phyloP scores from a whole-genome alignment of 2,329 filamentous ascomycete species.

The Pseudocercospora cruenta region DNA sequence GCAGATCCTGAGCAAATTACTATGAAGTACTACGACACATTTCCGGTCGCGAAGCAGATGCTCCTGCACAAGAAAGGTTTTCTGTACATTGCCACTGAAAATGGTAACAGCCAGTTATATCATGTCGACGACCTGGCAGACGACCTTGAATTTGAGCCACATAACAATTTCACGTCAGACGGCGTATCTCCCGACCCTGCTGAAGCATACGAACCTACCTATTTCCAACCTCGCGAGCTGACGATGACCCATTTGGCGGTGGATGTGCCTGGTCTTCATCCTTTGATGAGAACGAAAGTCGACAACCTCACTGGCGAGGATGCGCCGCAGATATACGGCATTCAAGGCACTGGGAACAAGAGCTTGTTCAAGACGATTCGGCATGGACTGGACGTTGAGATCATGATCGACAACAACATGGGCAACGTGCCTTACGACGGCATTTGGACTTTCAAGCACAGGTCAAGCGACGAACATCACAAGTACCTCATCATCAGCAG shows the following conservation, averaged over 20 bases:
- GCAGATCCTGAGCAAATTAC: slow-evolving; percentile 81
- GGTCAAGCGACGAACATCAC: slow-evolving; percentile 80
- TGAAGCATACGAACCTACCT: slow-evolving; percentile 74
- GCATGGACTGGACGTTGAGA: slow-evolving; percentile 88
- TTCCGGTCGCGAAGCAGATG: slow-evolving; percentile 82
- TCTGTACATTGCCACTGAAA: slow-evolving; percentile 88
- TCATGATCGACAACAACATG: slow-evolving; percentile 48
- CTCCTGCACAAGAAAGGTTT: slow-evolving; percentile 96
- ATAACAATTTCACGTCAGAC: slow-evolving; percentile 49
- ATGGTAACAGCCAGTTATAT: slow-evolving; percentile 91
- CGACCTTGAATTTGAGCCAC: slow-evolving; percentile 79
- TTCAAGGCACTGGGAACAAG: slow-evolving; percentile 84
- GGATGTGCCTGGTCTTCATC: slow-evolving; percentile 74
- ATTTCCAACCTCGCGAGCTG: slow-evolving; percentile 78
- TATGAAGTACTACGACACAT: slow-evolving; percentile 98
- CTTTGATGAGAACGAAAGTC: slow-evolving; percentile 87
- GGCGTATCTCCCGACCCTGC: slow-evolving; percentile 74
- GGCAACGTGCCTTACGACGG: slow-evolving; percentile 38
- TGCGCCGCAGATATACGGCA: slow-evolving; percentile 92
- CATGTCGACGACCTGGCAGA: slow-evolving; percentile 97
- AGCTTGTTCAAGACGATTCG: slow-evolving; percentile 91
- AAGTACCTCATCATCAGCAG: slow-evolving; percentile 85
- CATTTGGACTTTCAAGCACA: slow-evolving; percentile 94
- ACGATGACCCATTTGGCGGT: slow-evolving; percentile 64
- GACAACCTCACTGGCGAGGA: slow-evolving; percentile 90